These are phyloP conservation scores for Cercospora sp. DNA, from an alignment of 2,329 filamentous ascomycete species.

Conservation along the genomic window DNA sequence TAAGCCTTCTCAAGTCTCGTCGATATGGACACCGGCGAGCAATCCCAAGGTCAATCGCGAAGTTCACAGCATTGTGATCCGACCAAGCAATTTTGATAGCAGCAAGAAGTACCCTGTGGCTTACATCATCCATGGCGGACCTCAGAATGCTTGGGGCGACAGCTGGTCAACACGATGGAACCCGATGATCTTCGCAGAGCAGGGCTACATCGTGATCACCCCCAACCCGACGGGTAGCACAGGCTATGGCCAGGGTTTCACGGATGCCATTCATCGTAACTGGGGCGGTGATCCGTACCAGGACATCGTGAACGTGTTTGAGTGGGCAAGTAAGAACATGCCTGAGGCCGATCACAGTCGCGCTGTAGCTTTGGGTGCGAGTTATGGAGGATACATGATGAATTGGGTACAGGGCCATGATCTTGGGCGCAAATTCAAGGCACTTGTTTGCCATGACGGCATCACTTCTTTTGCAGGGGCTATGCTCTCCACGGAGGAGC, in stretches of 20 bases:
- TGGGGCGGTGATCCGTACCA: constrained; percentile 86
- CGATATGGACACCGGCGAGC: constrained; percentile 69
- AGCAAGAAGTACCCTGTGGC: constrained; percentile 36
- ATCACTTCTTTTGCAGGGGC: constrained; percentile 33
- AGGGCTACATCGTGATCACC: constrained; percentile 35
- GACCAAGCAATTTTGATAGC: constrained; percentile 33
- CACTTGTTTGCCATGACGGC: constrained; percentile 66
- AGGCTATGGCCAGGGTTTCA: constrained; percentile 37
- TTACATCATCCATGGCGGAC: constrained; percentile 38
- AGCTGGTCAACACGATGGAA: constrained; percentile 38
- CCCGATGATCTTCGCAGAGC: constrained; percentile 36
- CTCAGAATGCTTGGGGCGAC: constrained; percentile 36
- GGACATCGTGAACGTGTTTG: constrained; percentile 76
- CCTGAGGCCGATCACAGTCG: constrained; percentile 67
- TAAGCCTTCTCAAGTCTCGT: constrained; percentile 61
- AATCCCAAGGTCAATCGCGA: constrained; percentile 53
- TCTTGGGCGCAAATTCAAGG: constrained; percentile 82
- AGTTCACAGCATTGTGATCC: constrained; percentile 59
- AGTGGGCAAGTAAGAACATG: constrained; percentile 67
- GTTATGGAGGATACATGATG: constrained; percentile 54
- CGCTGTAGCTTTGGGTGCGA: constrained; percentile 73
- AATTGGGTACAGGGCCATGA: constrained; percentile 79
- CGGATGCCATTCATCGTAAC: constrained; percentile 66
- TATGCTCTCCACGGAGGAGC: constrained; percentile 49
- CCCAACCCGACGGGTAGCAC: constrained; percentile 37